Percentiles rank a stretch among this genome's conserved stretches.
Evolutionary conservation across 2,329 filamentous ascomycete genomes (phyloP).

Genomic region (Anthostomella pinea): DNA sequence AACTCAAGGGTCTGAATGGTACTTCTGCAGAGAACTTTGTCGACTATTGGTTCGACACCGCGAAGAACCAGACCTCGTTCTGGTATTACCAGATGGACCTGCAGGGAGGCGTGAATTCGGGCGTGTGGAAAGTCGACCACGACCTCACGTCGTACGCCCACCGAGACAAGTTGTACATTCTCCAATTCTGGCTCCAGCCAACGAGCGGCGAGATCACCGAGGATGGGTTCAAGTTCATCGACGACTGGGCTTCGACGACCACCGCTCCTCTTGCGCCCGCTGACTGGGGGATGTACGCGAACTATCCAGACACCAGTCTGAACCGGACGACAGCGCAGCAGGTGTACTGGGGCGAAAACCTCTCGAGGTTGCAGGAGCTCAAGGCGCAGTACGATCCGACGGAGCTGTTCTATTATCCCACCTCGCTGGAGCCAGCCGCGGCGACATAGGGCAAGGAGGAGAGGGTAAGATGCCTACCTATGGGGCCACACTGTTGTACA

Average conservation of each 20-base stretch:
- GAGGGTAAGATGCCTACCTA: background rate
- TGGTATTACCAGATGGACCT: conserved; percentile 44
- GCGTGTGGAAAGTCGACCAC: conserved; percentile 29
- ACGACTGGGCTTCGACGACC: conserved; percentile 27
- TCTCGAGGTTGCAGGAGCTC: conserved; percentile 35
- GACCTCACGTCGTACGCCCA: conserved; percentile 39
- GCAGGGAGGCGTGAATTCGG: conserved; percentile 40
- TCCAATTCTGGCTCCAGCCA: conserved; percentile 45
- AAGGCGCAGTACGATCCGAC: conserved; percentile 40
- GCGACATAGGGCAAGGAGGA: conserved; percentile 5
- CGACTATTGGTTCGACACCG: conserved; percentile 38
- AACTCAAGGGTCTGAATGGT: conserved; percentile 36
- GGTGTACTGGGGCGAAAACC: conserved; percentile 45
- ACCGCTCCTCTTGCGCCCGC: conserved; percentile 16
- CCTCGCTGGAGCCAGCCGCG: conserved; percentile 25
- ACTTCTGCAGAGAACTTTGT: conserved; percentile 36
- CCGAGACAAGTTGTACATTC: conserved; percentile 47
- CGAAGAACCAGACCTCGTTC: conserved; percentile 34
- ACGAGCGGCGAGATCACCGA: conserved; percentile 29
- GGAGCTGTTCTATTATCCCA: conserved; percentile 42
- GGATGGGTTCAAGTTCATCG: conserved; percentile 22
- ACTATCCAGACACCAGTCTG: conserved; percentile 51
- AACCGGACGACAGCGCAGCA: conserved; percentile 45
- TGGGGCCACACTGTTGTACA: too few relatives aligned
- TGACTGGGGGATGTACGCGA: conserved; percentile 42